Evolutionary conservation across 345 rosid genomes (phyloP).

Genomic region (Rhizophora apiculata): DNA sequence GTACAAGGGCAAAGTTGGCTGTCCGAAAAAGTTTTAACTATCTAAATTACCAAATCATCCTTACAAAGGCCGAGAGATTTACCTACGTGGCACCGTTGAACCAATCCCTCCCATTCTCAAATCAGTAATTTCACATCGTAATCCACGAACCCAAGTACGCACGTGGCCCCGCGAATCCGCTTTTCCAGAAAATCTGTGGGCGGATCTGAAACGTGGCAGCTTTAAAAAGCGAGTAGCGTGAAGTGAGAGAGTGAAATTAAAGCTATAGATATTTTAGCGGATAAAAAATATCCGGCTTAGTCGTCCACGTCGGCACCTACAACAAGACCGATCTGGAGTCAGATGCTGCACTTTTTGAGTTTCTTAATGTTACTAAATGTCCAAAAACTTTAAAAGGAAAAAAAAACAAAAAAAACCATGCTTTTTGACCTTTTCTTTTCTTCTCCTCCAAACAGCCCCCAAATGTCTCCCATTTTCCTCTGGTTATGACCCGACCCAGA

Average conservation of each 20-base stretch:
- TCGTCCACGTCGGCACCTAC: conserved; percentile 69
- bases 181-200: not conserved
- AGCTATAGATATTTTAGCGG: conserved; percentile 42
- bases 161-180: conserved; percentile 16
- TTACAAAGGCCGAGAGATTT: conserved; percentile 12
- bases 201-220: conserved; percentile 5
- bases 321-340: conserved; percentile 49
- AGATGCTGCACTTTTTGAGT: conserved; percentile 50
- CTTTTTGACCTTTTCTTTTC: conserved; percentile 6
- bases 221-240: conserved; percentile 7
- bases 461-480: conserved; percentile 23
- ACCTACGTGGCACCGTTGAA: conserved; percentile 21
- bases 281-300: conserved; percentile 71
- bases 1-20: no score
- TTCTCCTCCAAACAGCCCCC: conserved; percentile 28
- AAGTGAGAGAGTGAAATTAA: not conserved
- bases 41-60: conserved; percentile 25
- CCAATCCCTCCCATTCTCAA: not conserved
- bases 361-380: not conserved
- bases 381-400: no score
- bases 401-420: not conserved
- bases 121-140: not conserved
- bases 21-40: not conserved
- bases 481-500: conserved; percentile 9
- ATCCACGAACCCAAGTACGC: not conserved